Evolutionary conservation across 495 filamentous ascomycete species (phyloP).

Genomic region (Amniculicola lignicola): DNA sequence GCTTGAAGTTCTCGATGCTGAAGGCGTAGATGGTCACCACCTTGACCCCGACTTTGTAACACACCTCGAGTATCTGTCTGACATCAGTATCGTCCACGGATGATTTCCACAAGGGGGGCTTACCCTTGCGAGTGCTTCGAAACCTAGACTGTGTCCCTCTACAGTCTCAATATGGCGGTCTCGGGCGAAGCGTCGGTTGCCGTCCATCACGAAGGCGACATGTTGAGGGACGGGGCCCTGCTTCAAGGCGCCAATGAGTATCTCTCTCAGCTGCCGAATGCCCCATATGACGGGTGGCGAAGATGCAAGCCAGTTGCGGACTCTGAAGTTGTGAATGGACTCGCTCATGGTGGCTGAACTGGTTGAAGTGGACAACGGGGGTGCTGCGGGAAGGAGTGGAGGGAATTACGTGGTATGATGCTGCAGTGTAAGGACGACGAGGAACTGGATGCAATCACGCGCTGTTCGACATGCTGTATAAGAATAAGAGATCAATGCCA

Average conservation of each 20-base stretch:
- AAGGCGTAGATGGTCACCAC: constrained; percentile 98
- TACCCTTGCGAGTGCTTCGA: constrained; percentile 86
- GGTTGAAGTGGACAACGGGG: background rate
- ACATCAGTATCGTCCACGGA: constrained; percentile 1
- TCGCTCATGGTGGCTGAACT: constrained; percentile 16
- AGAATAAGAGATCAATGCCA: constrained; percentile 17
- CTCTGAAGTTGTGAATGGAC: constrained; percentile 59
- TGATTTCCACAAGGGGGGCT: constrained; percentile 24
- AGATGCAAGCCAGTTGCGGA: constrained; percentile 82
- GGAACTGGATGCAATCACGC: too few species aligned
- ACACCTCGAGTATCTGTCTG: constrained; percentile 83
- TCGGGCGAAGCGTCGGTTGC: constrained; percentile 86
- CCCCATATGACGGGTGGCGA: constrained; percentile 88
- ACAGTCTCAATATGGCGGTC: constrained; percentile 91
- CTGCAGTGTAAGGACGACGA: too few species aligned
- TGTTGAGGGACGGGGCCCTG: constrained; percentile 91
- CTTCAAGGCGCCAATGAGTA: constrained; percentile 80
- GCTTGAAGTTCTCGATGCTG: constrained; percentile 98
- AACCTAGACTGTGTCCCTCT: constrained; percentile 94
- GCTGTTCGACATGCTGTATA: constrained; percentile 25
- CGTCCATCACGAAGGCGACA: constrained; percentile 98
- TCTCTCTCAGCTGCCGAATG: constrained; percentile 65
- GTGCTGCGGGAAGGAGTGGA: background rate
- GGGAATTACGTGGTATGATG: constrained; percentile 16
- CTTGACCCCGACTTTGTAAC: constrained; percentile 92